phyloP scores from a whole-genome alignment of 2,329 filamentous ascomycete species.

The Raffaelea deltoideospora region DNA sequence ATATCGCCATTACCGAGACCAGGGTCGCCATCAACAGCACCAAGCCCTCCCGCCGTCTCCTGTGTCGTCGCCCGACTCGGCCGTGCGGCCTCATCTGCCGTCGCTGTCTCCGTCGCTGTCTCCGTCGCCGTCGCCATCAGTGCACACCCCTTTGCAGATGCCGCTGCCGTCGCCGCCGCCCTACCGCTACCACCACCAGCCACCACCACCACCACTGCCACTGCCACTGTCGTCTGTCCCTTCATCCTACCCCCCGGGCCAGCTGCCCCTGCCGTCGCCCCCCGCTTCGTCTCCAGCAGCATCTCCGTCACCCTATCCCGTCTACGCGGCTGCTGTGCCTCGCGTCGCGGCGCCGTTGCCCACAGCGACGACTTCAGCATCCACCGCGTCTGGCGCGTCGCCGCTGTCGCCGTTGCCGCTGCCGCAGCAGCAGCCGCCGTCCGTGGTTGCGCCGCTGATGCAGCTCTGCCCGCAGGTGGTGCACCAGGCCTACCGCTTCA shows the following conservation, averaged over 20 bases:
- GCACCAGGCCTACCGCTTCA: constrained; percentile 29
- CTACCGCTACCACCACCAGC: background rate
- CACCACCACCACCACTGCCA: constrained; percentile 1
- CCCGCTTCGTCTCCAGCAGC: too few species aligned
- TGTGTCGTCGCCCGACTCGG: background rate
- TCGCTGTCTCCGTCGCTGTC: background rate
- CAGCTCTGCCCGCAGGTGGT: constrained; percentile 20
- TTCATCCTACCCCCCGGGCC: background rate
- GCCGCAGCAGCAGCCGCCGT: background rate
- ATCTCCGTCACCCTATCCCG: too few species aligned
- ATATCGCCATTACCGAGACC: too few species aligned
- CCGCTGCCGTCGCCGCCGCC: background rate
- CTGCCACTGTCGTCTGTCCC: too few species aligned
- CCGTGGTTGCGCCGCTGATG: constrained; percentile 3
- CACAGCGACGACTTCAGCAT: too few species aligned
- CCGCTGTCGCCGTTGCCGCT: too few species aligned
- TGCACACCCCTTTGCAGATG: too few species aligned
- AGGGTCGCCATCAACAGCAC: too few species aligned
- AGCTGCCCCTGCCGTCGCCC: constrained; percentile 1
- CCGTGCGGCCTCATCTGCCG: background rate
- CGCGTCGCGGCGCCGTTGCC: too few species aligned
- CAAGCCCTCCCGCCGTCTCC: too few species aligned
- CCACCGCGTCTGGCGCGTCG: too few species aligned
- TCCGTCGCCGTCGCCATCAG: background rate
- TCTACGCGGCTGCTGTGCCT: too few species aligned